These are phyloP conservation scores for Candida argentea DNA, from an alignment of 805 yeast genomes.

Conservation along the genomic window DNA sequence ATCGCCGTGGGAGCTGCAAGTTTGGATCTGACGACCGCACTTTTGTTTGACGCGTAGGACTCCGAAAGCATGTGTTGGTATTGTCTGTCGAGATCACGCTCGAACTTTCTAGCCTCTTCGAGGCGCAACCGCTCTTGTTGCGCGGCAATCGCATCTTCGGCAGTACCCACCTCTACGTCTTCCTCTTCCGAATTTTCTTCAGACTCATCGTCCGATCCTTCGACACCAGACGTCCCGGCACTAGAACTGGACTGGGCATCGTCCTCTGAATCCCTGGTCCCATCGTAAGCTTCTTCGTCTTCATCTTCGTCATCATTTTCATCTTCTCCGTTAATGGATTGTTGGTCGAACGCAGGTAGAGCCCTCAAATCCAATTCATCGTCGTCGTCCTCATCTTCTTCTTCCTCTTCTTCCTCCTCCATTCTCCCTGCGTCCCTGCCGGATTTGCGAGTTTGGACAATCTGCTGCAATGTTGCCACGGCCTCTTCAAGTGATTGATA, in stretches of 20 bases:
- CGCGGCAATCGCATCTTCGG: too few species aligned
- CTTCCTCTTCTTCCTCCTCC: constrained; percentile 9
- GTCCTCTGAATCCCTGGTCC: constrained; percentile 5
- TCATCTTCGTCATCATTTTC: constrained; percentile 6
- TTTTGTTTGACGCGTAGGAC: constrained; percentile 30
- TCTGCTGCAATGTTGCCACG: constrained; percentile 25
- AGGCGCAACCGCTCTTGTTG: constrained; percentile 1
- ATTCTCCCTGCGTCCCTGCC: too few species aligned
- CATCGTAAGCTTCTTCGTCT: constrained; percentile 5
- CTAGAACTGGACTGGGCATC: constrained; percentile 1
- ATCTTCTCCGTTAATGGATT: constrained; percentile 4
- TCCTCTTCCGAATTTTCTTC: constrained; percentile 8
- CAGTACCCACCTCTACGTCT: constrained; percentile 1
- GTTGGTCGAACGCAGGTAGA: too few species aligned
- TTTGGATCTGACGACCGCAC: constrained; percentile 5
- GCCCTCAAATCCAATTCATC: too few species aligned
- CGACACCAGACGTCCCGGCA: constrained; percentile 7
- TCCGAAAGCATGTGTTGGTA: constrained; percentile 43
- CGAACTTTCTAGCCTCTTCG: constrained; percentile 21
- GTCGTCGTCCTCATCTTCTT: constrained; percentile 5
- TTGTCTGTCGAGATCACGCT: constrained; percentile 47
- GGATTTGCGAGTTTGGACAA: constrained; percentile 7
- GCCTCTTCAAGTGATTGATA: constrained; percentile 34
- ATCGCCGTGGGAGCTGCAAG: constrained; percentile 18
- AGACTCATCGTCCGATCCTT: constrained; percentile 5